These are phyloP conservation scores for Cantharellus anzutake DNA, from an alignment of 768 basidiomycete species.

Conservation along the genomic window DNA sequence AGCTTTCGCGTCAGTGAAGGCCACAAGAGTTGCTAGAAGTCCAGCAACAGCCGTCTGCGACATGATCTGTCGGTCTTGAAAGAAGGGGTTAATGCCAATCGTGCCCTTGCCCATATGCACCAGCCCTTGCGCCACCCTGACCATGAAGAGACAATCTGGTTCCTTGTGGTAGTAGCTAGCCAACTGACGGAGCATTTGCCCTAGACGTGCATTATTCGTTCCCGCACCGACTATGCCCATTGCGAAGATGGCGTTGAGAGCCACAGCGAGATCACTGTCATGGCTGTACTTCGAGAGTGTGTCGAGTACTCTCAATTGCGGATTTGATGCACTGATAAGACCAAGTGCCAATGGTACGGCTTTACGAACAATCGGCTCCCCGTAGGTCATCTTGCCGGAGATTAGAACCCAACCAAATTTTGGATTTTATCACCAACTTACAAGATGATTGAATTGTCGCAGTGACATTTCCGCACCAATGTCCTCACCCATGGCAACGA, in stretches of 20 bases:
- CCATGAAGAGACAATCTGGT: slow-evolving; percentile 89
- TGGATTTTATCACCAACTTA: slow-evolving; percentile 23
- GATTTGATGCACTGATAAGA: slow-evolving; percentile 88
- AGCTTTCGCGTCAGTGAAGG: slow-evolving; percentile 83
- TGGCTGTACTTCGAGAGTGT: slow-evolving; percentile 98
- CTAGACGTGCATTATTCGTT: slow-evolving; percentile 94
- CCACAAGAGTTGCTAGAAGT: slow-evolving; percentile 66
- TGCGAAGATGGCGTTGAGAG: slow-evolving; percentile 91
- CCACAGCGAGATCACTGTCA: slow-evolving; percentile 93
- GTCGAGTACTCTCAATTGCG: slow-evolving; percentile 83
- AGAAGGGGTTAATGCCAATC: slow-evolving; percentile 93
- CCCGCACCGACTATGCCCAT: slow-evolving; percentile 98
- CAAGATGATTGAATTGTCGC: slow-evolving; percentile 91
- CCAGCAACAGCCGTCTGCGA: slow-evolving; percentile 79
- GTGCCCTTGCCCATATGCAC: slow-evolving; percentile 99
- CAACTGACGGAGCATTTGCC: slow-evolving; percentile 91
- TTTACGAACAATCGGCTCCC: slow-evolving; percentile 82
- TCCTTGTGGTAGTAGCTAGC: slow-evolving; percentile 99
- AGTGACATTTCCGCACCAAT: slow-evolving; percentile 96
- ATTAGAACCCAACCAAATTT: not conserved
- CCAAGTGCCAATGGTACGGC: slow-evolving; percentile 88
- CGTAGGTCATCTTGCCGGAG: slow-evolving; percentile 82
- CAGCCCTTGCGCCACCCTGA: slow-evolving; percentile 85
- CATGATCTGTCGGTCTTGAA: slow-evolving; percentile 80
- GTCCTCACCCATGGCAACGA: slow-evolving; percentile 97